A percentile compares a stretch with the other conserved stretches of the same genome.
phyloP scores from a whole-genome alignment of 169 alveolate genomes.

The Theileria sp. region DNA sequence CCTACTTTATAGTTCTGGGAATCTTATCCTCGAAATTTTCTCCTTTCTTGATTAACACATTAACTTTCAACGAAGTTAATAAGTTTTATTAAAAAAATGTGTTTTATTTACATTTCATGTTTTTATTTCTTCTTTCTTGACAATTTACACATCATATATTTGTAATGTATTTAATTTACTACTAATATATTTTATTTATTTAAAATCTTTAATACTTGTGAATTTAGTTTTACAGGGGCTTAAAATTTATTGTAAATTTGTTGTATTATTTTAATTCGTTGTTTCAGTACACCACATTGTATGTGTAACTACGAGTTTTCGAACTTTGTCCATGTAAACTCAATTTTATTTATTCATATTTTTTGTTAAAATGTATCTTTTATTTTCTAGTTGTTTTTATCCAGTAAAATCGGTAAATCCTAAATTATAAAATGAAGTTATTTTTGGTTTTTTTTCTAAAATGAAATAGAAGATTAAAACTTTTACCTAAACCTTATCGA shows the following conservation, averaged over 20 bases:
- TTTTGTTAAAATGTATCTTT: constrained; percentile 1
- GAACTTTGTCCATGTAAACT: background rate
- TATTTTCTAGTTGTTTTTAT: background rate
- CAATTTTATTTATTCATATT: background rate
- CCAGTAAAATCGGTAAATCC: background rate
- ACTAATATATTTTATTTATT: constrained; percentile 6
- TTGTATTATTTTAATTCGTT: background rate
- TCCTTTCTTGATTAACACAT: background rate
- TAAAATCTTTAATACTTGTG: background rate
- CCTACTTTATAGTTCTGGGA: background rate
- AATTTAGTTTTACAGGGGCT: background rate
- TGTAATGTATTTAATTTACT: background rate
- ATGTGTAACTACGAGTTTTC: background rate
- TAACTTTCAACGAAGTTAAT: background rate
- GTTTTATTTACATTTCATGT: background rate
- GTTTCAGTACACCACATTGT: background rate
- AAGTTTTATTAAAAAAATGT: background rate
- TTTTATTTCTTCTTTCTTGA: background rate
- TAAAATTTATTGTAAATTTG: background rate
- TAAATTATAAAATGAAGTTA: background rate
- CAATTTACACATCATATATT: background rate
- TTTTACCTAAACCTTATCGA: background rate
- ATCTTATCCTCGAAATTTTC: background rate
- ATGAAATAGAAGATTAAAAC: background rate
- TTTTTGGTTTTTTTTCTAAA: constrained; percentile 1